Evolutionary conservation across 2,329 filamentous ascomycete species (phyloP), one percentile per base, ranked within the genome.

Genomic region (Penicillium hordei): DNA sequence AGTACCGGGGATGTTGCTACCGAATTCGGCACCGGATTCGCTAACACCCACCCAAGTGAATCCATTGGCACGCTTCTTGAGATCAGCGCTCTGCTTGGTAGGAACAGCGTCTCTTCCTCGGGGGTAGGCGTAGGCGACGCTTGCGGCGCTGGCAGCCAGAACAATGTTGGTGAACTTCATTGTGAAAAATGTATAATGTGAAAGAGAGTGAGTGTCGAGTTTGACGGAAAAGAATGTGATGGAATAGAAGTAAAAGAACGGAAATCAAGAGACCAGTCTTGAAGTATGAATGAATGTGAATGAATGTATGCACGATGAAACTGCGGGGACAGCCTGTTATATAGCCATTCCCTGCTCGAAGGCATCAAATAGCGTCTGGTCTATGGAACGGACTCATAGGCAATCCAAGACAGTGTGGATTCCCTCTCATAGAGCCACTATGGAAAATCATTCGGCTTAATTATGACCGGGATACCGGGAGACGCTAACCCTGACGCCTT

Each of bases 121-220:
- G 15, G 64, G 64, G 38, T 64, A 65, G 19, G 69, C 69, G 52
- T 54, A 59, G 43, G 66, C 68, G 59, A 71, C 57, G 52, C 61
- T 59, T 50, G 68, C 68, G 42, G 68, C 68, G 44, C 68, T 67
- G 48, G 68, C 68, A 46, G 68, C 69, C 48, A 71, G 59, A 57
- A 70, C 52, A 52, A 71, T 56, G 60, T 61, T 71, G 56, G 55
- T 65, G 51, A 71, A 63, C 64, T 65, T 71, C 69, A 71, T 71
- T 51, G 58, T 67, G 62, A 52, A 71, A 71, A 71, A 71, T 49
- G 58, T 67, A 60, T 52, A 31, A 52, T 48, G 34, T 38, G 34
- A 50, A 49, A 68, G 65, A 61, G 63, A 64, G 63, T 60, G 67
- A 62, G 34, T 61, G 46, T 68, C 59, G 63, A 69, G 56, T 52